Evolutionary conservation across 768 basidiomycete species (phyloP).

Genomic region (Boletus vinaceobasis): DNA sequence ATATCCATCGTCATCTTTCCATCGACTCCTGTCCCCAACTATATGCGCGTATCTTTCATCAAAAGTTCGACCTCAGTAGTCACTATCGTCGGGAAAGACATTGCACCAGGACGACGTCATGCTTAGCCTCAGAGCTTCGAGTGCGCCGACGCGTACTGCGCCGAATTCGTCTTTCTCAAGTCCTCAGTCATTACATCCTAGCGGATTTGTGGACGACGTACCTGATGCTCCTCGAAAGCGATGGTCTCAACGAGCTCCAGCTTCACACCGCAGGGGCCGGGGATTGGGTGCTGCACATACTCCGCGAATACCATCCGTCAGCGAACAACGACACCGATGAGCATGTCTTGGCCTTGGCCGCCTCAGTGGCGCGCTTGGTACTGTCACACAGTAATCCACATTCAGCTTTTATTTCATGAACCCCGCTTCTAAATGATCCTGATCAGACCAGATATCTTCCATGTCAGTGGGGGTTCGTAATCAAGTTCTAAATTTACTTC

Average conservation of each 20-base stretch:
- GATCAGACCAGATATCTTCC: constrained; percentile 38
- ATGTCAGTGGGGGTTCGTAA: constrained; percentile 38
- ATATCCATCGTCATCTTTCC: constrained; percentile 43
- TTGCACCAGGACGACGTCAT: constrained; percentile 36
- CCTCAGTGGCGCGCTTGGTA: constrained; percentile 34
- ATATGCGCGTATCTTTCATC: constrained; percentile 52
- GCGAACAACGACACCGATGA: constrained; percentile 4
- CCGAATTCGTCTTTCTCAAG: constrained; percentile 37
- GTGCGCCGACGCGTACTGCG: constrained; percentile 46
- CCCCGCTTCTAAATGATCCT: constrained; percentile 23
- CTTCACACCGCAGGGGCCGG: constrained; percentile 41
- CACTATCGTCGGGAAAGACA: constrained; percentile 23
- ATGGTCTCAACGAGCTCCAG: constrained; percentile 45
- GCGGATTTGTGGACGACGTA: constrained; percentile 57
- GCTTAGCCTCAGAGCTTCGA: constrained; percentile 47
- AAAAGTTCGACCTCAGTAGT: constrained; percentile 44
- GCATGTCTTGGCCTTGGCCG: constrained; percentile 24
- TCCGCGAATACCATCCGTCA: constrained; percentile 17
- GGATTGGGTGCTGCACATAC: constrained; percentile 23
- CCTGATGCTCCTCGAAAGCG: constrained; percentile 60
- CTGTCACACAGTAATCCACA: constrained; percentile 35
- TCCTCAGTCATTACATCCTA: constrained; percentile 29
- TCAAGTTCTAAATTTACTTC: constrained; percentile 40
- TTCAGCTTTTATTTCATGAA: constrained; percentile 24
- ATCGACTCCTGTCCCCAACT: constrained; percentile 46